phyloP scores from a whole-genome alignment of 345 rosid species.

The Citrus reticulata region DNA sequence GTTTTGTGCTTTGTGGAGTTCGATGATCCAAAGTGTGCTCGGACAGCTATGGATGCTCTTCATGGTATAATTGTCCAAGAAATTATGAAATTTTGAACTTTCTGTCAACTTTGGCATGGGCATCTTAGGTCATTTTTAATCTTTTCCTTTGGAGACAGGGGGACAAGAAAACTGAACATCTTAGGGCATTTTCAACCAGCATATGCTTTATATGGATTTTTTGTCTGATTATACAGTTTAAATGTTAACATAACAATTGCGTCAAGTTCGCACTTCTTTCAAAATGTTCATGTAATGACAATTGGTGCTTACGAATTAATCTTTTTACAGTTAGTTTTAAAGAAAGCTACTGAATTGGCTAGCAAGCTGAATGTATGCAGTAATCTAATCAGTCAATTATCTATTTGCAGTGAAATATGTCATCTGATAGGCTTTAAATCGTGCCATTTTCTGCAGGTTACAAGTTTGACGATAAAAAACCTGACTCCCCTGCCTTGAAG shows the following conservation, averaged over 20 bases:
- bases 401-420: not conserved
- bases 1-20: slow-evolving; percentile 65
- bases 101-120: not conserved
- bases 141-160: not conserved
- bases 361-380: not conserved
- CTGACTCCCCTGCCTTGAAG: slow-evolving; percentile 32
- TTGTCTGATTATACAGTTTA: not conserved
- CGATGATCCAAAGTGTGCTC: slow-evolving; percentile 40
- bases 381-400: not conserved
- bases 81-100: not conserved
- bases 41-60: slow-evolving; percentile 55
- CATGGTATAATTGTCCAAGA: slow-evolving; percentile 37
- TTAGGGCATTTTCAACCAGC: too few relatives aligned
- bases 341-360: not conserved
- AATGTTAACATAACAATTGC: not conserved
- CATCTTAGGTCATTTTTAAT: not conserved
- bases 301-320: not conserved
- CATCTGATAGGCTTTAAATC: slow-evolving; percentile 1
- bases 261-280: not conserved
- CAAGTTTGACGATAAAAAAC: slow-evolving; percentile 54
- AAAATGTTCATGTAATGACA: not conserved
- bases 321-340: not conserved
- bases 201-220: not conserved
- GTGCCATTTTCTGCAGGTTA: slow-evolving; percentile 36
- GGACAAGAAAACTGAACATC: not conserved